Base-by-base conservation (phyloP, 495 filamentous ascomycete genomes). In the Hyaloscypha variabilis region DNA sequence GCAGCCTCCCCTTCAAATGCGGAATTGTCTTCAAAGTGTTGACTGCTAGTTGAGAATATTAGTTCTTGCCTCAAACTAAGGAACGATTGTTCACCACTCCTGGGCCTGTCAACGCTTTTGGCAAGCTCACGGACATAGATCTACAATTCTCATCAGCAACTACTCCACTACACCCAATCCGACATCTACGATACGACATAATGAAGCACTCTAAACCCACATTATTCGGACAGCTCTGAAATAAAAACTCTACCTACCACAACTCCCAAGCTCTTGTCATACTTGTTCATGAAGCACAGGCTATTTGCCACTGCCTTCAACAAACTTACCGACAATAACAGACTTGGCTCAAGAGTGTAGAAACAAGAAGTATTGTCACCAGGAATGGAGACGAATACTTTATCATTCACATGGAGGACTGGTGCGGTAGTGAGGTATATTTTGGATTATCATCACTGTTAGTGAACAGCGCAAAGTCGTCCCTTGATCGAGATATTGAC, bases 71-170 rank as follows among this genome's bases (percentile, higher is more conserved):
- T 1, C 76, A 77, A 1, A 78, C 69, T n/a, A 76, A 6, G 19
- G 77, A 74, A 13, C 75, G 71, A 36, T 79, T 72, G 54, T 77
- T 75, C 0, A 65, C 63, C 0, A 72, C 71, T 0, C 62, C 71
- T 6, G 74, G 66, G 8, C 64, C 71, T 8, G 64, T 74, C 6
- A 79, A 58, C 0, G 78, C 71, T 21, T 69, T 58, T 67, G 11
- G 78, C 76, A 11, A 80, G 71, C 57, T 78, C 79, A 26, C 76
- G 76, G 50, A 78, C 74, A 49, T 79, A 76, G 24, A 80, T 72
- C 68, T 79, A 46, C 10, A 50, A 10, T 39, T 28, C 24, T n/a
- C 25, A n/a, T 65, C 52, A 64, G 54, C n/a, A 46, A 23, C 28
- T 56, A 19, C 19, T 56, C 53, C 28, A 17, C 19, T 25, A 10